Base-by-base conservation (phyloP, 176 grass and related monocot genomes). In the Musa beccarii region DNA sequence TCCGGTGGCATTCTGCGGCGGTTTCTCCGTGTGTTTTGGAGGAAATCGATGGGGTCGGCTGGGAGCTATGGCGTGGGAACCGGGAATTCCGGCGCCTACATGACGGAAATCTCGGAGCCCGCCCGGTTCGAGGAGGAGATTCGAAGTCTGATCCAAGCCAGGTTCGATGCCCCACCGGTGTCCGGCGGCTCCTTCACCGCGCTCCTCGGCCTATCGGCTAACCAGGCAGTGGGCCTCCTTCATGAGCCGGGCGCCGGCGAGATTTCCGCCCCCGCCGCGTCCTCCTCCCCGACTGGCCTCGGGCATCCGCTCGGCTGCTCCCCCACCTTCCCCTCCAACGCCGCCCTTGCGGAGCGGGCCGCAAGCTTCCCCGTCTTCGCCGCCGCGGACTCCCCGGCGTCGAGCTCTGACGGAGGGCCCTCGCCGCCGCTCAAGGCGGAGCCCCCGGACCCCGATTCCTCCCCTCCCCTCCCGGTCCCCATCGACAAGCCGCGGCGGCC, bases 191-290 rank as follows among this genome's bases (percentile, higher is more conserved):
- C 74, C 74, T 76, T 76, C 34, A 76, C 74, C 1, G 74, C 74
- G 56, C 74, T 76, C 28, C 74, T 76, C 28, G 74, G 74, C 34
- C 74, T 76, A 25, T n/a, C 74, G 22, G 26, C 74, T 28, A 76
- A 76, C 74, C 74, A 76, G 55, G 74, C 74, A 19, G 74, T 76
- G 25, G 74, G 63, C 84, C 52, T 81, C 86, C 6, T 96, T 85
- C 86, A 96, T 88, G 21, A 83, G 84, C 55, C 92, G 0, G 34
- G 49, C 12, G 29, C 66, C 66, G 28, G 24, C 2, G 26, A 43
- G 14, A 5, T 17, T 90, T n/a, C 85, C 89, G 53, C 85, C 79
- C 0, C 83, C 85, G 29, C 89, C 80, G 10, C 76, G 23, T 51
- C 51, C 1, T 64, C 76, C 6, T 34, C 78, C 19, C 26, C 34